Base-by-base conservation (phyloP, 2,329 filamentous ascomycete genomes). In the Septoria linicola region DNA sequence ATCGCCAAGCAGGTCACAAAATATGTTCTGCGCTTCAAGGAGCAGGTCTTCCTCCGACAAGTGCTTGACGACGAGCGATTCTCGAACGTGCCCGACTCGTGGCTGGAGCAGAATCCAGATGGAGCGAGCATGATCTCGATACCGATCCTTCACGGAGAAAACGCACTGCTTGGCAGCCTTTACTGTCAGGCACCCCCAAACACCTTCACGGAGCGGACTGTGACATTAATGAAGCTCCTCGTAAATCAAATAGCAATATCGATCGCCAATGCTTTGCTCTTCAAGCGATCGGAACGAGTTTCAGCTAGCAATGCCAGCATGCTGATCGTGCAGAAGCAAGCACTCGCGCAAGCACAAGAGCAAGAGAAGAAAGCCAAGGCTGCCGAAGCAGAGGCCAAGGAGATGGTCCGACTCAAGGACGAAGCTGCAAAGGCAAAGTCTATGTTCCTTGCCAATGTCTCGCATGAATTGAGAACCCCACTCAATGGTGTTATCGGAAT, bases 341-440 rank as follows among this genome's bases (percentile, higher is more conserved):
- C 88, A 2, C 76, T 91, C 8, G 80, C 79, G 3, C 84, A 89
- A 64, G 87, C 88, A 10, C 77, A 84, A 49, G 81, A 84, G 54
- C 84, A 87, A 0, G 87, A 91, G 68, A 79, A 79, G 54, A 89
- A 90, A 67, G 87, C 88, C 8, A 89, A 89, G 67, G 74, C 80
- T 45, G 88, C 88, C 1, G 87, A 91, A 66, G 82, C 85, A 0
- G 82, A 89, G 64, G 88, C 88, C 6, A 83, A 88, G 64, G 81
- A 84, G 54, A 89, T 89, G 66, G 87, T 91, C 66, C 85, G 88
- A 69, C 78, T 91, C 32, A 89, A 89, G 13, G 87, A 92, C 66
- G 88, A 92, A 68, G 88, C 88, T 8, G 87, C 87, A 17, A 89
- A 87, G 69, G 88, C 87, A 32, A 92, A 92, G 68, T 87, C 84